A percentile compares a stretch with the other conserved stretches of the same genome.
These are phyloP conservation scores for Lactarius sp. DNA, from an alignment of 768 basidiomycete species.

Conservation along the genomic window DNA sequence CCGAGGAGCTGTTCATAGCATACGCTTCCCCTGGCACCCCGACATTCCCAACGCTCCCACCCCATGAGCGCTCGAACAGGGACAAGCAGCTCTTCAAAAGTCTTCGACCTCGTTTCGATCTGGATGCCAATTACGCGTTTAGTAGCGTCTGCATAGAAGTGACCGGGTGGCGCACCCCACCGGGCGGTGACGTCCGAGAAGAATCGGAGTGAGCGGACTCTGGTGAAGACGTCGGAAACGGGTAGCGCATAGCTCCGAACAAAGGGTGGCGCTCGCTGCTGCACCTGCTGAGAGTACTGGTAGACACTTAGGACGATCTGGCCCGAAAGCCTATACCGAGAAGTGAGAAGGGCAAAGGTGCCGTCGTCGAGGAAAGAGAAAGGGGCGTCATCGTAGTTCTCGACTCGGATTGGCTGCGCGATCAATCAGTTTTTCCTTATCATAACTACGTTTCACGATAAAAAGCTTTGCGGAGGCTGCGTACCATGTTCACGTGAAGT, in stretches of 20 bases:
- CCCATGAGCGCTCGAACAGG: slow-evolving; percentile 2
- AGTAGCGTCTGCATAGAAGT: slow-evolving; percentile 5
- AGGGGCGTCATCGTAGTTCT: background rate
- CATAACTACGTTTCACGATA: background rate
- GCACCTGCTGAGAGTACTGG: background rate
- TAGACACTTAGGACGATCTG: slow-evolving; percentile 4
- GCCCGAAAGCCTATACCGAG: background rate
- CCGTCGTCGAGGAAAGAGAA: background rate
- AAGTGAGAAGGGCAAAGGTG: background rate
- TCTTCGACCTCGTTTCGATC: background rate
- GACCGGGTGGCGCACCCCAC: background rate
- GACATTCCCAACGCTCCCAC: too few relatives aligned
- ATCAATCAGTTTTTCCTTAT: background rate
- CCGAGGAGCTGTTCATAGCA: background rate
- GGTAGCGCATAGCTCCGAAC: slow-evolving; percentile 1
- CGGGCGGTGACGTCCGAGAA: slow-evolving; percentile 9
- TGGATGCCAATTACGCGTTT: slow-evolving; percentile 2
- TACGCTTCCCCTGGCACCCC: background rate
- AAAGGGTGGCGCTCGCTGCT: background rate
- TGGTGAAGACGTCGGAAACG: background rate
- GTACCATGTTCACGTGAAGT: slow-evolving; percentile 1
- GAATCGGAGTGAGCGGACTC: slow-evolving; percentile 1
- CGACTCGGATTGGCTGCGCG: slow-evolving; percentile 1
- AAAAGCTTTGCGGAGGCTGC: background rate
- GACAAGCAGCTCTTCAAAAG: slow-evolving; percentile 3